Percentiles rank a stretch among this genome's conserved stretches.
phyloP scores from a whole-genome alignment of 2,329 filamentous ascomycete species.

The Endothia cerciana region DNA sequence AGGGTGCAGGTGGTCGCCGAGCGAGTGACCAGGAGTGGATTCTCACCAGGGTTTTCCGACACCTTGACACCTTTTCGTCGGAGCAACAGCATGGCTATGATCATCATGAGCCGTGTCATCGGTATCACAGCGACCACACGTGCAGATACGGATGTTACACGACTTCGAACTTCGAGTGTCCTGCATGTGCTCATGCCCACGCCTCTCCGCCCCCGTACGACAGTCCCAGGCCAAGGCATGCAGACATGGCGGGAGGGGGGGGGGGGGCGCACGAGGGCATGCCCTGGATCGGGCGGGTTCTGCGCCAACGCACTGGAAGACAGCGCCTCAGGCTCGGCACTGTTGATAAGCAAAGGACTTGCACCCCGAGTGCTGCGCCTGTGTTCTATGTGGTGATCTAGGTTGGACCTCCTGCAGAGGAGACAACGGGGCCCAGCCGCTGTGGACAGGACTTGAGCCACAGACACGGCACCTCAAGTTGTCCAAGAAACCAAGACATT shows the following conservation, averaged over 20 bases:
- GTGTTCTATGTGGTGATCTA: not conserved
- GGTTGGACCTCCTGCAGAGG: not conserved
- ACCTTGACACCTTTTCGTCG: slow-evolving; percentile 6
- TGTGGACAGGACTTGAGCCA: not conserved
- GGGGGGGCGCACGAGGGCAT: not conserved
- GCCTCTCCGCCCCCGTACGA: slow-evolving; percentile 4
- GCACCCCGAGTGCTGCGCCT: not conserved
- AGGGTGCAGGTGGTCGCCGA: not conserved
- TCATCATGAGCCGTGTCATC: not conserved
- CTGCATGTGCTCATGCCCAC: not conserved
- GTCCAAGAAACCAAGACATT: too few relatives aligned
- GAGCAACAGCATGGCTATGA: not conserved
- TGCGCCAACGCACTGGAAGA: not conserved
- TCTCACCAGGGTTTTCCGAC: slow-evolving; percentile 14
- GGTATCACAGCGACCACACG: not conserved
- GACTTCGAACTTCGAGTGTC: not conserved
- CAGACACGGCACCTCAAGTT: not conserved
- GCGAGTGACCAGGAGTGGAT: slow-evolving; percentile 10
- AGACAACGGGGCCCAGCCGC: not conserved
- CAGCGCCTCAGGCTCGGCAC: not conserved
- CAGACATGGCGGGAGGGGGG: not conserved
- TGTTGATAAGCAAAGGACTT: not conserved
- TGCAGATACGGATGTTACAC: slow-evolving; percentile 11
- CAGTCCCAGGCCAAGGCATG: not conserved
- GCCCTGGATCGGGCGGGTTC: not conserved